Evolutionary conservation across 2,329 filamentous ascomycete species (phyloP).

Genomic region (Fusarium nanum): DNA sequence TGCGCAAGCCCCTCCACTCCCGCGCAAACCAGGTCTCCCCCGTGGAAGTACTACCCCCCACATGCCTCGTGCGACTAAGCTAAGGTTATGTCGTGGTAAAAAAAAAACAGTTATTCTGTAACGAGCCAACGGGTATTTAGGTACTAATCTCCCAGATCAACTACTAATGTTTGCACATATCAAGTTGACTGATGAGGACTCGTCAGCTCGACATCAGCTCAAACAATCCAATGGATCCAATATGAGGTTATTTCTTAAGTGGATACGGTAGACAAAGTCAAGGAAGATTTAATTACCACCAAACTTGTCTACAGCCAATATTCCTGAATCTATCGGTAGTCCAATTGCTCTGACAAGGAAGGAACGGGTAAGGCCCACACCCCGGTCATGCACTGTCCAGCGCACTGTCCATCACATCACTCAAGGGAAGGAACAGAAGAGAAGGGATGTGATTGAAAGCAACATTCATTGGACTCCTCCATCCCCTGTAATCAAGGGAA

Average conservation of each 20-base stretch:
- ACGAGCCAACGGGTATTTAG: background rate
- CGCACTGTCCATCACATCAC: conserved; percentile 25
- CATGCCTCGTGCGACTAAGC: conserved; percentile 30
- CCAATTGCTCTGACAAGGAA: conserved; percentile 20
- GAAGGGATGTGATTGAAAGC: conserved; percentile 5
- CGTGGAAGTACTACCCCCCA: conserved; percentile 25
- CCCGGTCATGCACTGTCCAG: conserved; percentile 29
- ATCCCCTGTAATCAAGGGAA: conserved; percentile 23
- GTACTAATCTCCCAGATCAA: background rate
- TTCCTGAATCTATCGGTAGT: conserved; percentile 19
- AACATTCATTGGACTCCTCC: conserved; percentile 7
- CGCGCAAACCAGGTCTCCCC: conserved; percentile 35
- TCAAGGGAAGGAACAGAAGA: background rate
- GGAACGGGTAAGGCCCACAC: conserved; percentile 28
- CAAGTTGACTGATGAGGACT: background rate
- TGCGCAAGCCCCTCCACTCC: conserved; percentile 38
- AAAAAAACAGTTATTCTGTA: background rate
- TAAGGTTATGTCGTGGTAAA: conserved; percentile 14
- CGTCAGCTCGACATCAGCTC: background rate
- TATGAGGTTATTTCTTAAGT: conserved; percentile 6
- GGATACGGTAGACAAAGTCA: conserved; percentile 2
- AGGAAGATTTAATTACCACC: conserved; percentile 16
- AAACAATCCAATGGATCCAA: background rate
- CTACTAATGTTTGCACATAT: background rate
- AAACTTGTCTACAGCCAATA: conserved; percentile 10